Evolutionary conservation across 2,329 filamentous ascomycete genomes (phyloP).

Genomic region (Colletotrichum sp.): DNA sequence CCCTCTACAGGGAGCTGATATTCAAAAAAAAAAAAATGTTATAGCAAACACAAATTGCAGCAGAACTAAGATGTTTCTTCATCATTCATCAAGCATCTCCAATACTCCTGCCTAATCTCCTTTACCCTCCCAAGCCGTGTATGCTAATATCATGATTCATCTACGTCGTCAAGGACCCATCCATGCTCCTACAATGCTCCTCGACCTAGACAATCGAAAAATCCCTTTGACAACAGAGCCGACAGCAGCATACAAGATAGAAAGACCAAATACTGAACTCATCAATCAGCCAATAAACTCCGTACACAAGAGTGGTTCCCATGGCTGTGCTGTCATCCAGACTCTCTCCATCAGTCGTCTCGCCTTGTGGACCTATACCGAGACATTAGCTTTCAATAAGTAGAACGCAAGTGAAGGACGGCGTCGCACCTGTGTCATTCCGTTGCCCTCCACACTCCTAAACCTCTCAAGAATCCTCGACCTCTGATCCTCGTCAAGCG

Average conservation of each 20-base stretch:
- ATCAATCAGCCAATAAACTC: constrained; percentile 69
- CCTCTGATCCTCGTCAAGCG: constrained; percentile 59
- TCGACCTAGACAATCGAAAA: not conserved
- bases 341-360: constrained; percentile 70
- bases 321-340: constrained; percentile 71
- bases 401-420: not conserved
- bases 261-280: not conserved
- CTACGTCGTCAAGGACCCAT: not conserved
- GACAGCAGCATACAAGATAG: not conserved
- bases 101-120: not conserved
- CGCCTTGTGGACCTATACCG: constrained; percentile 59
- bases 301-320: constrained; percentile 70
- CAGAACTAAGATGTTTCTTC: not conserved
- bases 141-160: not conserved
- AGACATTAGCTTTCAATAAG: not conserved
- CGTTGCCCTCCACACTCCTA: constrained; percentile 71
- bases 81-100: not conserved
- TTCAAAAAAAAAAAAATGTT: not conserved
- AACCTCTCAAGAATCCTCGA: constrained; percentile 69
- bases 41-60: not conserved
- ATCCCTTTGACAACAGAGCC: not conserved
- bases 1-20: not conserved
- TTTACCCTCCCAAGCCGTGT: not conserved
- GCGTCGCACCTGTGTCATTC: constrained; percentile 73
- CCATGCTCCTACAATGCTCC: not conserved